phyloP scores from a whole-genome alignment of 129 eudicot species.

The Lonicera japonica region DNA sequence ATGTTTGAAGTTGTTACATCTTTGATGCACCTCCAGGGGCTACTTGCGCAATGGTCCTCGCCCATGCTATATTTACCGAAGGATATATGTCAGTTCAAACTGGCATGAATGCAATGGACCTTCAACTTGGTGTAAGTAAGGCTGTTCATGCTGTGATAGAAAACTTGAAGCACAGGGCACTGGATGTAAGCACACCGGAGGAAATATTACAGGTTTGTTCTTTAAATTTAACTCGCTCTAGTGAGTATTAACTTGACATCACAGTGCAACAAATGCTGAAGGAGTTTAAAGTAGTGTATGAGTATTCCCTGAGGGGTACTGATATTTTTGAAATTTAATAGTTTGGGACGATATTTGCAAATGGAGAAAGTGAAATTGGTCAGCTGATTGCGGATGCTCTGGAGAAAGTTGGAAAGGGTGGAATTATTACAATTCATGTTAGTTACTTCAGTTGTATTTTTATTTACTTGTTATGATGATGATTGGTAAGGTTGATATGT shows the following conservation, averaged over 20 bases:
- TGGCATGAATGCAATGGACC: conserved; percentile 72
- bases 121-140: conserved; percentile 64
- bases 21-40: conserved; percentile 45
- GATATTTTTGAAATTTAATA: conserved; percentile 19
- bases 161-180: conserved; percentile 68
- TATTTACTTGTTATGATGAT: conserved; percentile 1
- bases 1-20: too few species aligned
- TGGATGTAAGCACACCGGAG: conserved; percentile 77
- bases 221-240: neutral
- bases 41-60: conserved; percentile 79
- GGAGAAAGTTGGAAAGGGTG: conserved; percentile 94
- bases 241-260: too few species aligned
- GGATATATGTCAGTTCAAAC: conserved; percentile 61
- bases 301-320: neutral
- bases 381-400: conserved; percentile 88
- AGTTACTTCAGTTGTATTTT: too few species aligned
- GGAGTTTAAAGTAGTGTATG: too few species aligned
- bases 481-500: neutral
- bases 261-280: too few species aligned
- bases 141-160: conserved; percentile 78
- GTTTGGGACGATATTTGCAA: conserved; percentile 94
- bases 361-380: conserved; percentile 91
- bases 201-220: conserved; percentile 81
- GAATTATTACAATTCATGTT: conserved; percentile 87
- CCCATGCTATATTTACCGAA: conserved; percentile 66